Conservation (phyloP, 139 green algal species). For the Mychonastes homosphaera region DNA sequence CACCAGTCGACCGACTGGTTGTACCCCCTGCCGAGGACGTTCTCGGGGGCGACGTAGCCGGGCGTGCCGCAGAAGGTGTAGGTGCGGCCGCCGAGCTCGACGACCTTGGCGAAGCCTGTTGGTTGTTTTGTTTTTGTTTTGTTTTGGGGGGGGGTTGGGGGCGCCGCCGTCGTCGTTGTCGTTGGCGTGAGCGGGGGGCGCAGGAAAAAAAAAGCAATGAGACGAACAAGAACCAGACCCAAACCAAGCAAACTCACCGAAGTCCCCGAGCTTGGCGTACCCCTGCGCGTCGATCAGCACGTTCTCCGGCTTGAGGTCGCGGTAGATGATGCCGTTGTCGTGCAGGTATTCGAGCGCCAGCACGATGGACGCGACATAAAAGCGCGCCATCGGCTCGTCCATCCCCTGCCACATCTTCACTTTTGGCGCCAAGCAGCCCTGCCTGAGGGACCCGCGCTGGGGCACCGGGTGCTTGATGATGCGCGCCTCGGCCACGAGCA, state of each 20-base stretch:
- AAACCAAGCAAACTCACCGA: too few relatives aligned
- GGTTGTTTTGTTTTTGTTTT: too few relatives aligned
- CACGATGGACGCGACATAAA: conserved; percentile 81
- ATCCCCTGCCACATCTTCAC: conserved; percentile 61
- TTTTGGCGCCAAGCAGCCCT: conserved; percentile 45
- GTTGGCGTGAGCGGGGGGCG: too few relatives aligned
- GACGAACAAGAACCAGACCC: too few relatives aligned
- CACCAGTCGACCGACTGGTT: conserved; percentile 86
- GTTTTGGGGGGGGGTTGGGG: too few relatives aligned
- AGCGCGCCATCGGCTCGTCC: conserved; percentile 61
- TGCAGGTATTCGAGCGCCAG: conserved; percentile 90
- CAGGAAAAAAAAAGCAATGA: too few relatives aligned
- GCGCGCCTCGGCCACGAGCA: conserved; percentile 79
- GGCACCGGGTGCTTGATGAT: conserved; percentile 53
- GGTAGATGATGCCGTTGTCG: conserved; percentile 71
- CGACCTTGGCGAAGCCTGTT: conserved; percentile 63
- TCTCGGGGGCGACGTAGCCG: conserved; percentile 35
- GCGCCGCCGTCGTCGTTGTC: too few relatives aligned
- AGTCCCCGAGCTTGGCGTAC: conserved; percentile 91
- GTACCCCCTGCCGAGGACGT: conserved; percentile 85
- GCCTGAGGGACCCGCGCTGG: conserved; percentile 26
- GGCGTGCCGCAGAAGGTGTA: conserved; percentile 97
- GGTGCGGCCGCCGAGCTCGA: conserved; percentile 58
- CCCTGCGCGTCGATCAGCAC: conserved; percentile 77
- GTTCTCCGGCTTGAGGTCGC: conserved; percentile 95